Percentiles rank a stretch among this genome's conserved stretches.
Evolutionary conservation across 2,329 filamentous ascomycete species (phyloP).

Genomic region (Pleomassaria siparia): DNA sequence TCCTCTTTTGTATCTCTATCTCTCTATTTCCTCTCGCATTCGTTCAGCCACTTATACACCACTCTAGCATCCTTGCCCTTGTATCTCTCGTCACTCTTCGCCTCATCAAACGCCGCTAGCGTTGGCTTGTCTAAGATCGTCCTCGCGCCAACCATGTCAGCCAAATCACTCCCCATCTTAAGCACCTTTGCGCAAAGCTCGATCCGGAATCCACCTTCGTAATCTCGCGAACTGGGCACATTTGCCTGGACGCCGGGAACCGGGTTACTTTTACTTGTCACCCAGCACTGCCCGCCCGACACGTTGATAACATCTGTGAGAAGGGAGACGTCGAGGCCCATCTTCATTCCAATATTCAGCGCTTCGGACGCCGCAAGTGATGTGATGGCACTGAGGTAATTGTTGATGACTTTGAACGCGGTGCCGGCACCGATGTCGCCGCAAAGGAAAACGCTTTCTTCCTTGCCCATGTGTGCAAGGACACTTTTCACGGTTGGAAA

Average conservation of each 20-base stretch:
- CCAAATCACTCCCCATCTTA: conserved; percentile 37
- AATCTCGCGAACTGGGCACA: conserved; percentile 42
- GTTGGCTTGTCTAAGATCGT: conserved; percentile 35
- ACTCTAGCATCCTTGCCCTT: conserved; percentile 36
- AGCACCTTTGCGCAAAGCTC: conserved; percentile 39
- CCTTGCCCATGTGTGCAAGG: conserved; percentile 77
- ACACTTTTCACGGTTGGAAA: conserved; percentile 62
- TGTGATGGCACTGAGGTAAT: conserved; percentile 89
- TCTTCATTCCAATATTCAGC: conserved; percentile 63
- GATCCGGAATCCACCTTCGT: conserved; percentile 43
- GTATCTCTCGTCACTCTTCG: conserved; percentile 29
- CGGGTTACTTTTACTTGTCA: conserved; percentile 89
- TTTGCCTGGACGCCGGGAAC: conserved; percentile 57
- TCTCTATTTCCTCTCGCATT: conserved; percentile 25
- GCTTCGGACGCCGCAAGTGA: conserved; percentile 72
- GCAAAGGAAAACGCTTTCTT: conserved; percentile 72
- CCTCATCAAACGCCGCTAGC: conserved; percentile 32
- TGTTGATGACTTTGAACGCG: conserved; percentile 91
- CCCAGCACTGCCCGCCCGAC: conserved; percentile 89
- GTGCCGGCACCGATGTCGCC: conserved; percentile 81
- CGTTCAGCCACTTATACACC: conserved; percentile 37
- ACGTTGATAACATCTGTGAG: conserved; percentile 85
- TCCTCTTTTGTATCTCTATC: neutral
- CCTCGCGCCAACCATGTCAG: conserved; percentile 37
- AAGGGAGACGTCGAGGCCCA: conserved; percentile 61